These are phyloP conservation scores for Solanum clarkiae DNA, from an alignment of 257 asterid species.

Conservation along the genomic window DNA sequence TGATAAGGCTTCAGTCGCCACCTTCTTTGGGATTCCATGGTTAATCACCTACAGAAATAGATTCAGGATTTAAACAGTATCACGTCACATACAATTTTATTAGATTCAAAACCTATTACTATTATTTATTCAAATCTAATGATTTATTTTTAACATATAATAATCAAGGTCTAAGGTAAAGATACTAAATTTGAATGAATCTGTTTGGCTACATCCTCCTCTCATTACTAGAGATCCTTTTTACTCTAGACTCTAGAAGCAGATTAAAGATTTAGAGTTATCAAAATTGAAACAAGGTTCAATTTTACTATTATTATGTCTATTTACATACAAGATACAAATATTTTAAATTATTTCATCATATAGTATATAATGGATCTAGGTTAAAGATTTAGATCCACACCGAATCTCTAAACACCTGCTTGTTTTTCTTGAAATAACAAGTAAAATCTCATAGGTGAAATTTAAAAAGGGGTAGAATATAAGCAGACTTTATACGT, in stretches of 20 bases:
- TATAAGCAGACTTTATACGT: too few species aligned
- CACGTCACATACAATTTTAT: not conserved
- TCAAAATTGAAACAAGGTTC: not conserved
- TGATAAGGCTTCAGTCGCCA: not conserved
- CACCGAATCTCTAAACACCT: not conserved
- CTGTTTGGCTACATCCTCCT: not conserved
- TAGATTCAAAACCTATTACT: not conserved
- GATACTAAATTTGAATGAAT: not conserved
- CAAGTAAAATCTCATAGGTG: too few species aligned
- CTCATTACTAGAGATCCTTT: not conserved
- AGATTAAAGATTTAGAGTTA: not conserved
- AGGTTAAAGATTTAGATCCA: not conserved
- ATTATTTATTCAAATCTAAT: not conserved
- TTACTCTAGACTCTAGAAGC: not conserved
- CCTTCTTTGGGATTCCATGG: constrained; percentile 15
- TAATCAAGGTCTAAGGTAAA: not conserved
- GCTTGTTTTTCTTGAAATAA: not conserved
- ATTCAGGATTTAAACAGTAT: not conserved
- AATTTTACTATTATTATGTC: too few species aligned
- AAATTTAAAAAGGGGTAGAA: too few species aligned
- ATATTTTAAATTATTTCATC: too few species aligned
- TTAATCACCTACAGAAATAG: constrained; percentile 10
- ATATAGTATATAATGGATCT: not conserved
- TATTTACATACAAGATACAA: too few species aligned
- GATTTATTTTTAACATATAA: not conserved